These are phyloP conservation scores for Coriolopsis trogii DNA, from an alignment of 1,284 basidiomycete genomes.

Conservation along the genomic window DNA sequence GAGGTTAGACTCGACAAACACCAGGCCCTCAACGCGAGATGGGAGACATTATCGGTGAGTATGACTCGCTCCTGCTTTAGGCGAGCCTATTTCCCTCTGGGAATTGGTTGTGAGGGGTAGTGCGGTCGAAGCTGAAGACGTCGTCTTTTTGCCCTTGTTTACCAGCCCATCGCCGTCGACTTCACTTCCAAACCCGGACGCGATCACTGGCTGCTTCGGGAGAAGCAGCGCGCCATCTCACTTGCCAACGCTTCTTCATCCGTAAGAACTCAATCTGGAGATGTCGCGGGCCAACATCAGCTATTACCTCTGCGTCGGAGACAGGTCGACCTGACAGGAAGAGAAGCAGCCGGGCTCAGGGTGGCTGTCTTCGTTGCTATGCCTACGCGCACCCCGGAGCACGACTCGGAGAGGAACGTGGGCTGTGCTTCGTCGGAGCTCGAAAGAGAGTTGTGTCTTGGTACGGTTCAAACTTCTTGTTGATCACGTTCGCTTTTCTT, in stretches of 20 bases:
- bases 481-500: neutral
- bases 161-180: neutral
- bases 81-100: too few relatives aligned
- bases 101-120: too few relatives aligned
- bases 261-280: neutral
- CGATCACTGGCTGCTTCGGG: neutral
- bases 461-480: neutral
- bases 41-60: slow-evolving; percentile 3
- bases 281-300: neutral
- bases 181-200: neutral
- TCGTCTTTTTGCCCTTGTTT: too few relatives aligned
- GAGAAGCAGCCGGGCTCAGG: neutral
- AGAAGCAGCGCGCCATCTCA: neutral
- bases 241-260: neutral
- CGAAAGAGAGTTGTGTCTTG: slow-evolving; percentile 5
- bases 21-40: neutral
- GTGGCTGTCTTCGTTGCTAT: slow-evolving; percentile 12
- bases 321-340: neutral
- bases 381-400: neutral
- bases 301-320: neutral
- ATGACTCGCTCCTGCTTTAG: neutral
- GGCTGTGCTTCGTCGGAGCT: neutral
- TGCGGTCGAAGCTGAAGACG: too few relatives aligned
- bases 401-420: neutral
- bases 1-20: neutral